Evolutionary conservation across 768 basidiomycete genomes (phyloP), one percentile per base, ranked within the genome.

Genomic region (Termitomyces eurrhizus): DNA sequence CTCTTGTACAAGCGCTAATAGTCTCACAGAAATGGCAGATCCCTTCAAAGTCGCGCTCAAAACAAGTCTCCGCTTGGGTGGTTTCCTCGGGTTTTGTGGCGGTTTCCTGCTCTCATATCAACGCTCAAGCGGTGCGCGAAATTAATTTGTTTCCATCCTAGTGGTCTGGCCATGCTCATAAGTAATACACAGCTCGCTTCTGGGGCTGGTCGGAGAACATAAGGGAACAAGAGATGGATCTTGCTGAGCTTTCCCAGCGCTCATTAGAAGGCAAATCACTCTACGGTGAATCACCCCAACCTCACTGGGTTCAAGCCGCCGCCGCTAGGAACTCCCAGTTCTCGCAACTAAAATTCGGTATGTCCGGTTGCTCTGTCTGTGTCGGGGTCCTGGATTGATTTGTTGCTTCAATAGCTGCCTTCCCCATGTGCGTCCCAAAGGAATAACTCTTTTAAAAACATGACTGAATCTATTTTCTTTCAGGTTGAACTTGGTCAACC

Each of bases 401-500:
- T 36, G 14, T 33, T 57, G 18, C 29, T 26, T 65, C 59, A 54
- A 11, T 69, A 90, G 89, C 83, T 65, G 78, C 80, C 42, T 86
- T 94, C 72, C 92, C 90, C 26, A 90, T 92, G 90, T 90, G 69
- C 73, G 87, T 71, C 32, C 18, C 35, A 51, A 37, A 11, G 37
- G 26, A 16, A 18, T 61, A 13, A 13, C 12, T 0, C 41, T 12
- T 44, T 44, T 33, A 48, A 52, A 48, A 52, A 1, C 49, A 49
- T 58, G 58, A 29, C 64, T 60, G 29, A 46, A 49, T 48, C 21
- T n/a, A 41, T 39, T 62, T 32, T 52, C 21, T 57, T 70, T 45
- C 68, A 96, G 94, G 95, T 85, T 98, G 76, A 98, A 98, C 78
- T 78, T 98, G 52, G 95, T 95, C 67, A 90, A 95, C 73, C 95